Percentiles rank a stretch among this genome's conserved stretches.
These are phyloP conservation scores for Marchantia paleacea DNA, from an alignment of 225 moss, liverwort and hornwort species.

Conservation along the genomic window DNA sequence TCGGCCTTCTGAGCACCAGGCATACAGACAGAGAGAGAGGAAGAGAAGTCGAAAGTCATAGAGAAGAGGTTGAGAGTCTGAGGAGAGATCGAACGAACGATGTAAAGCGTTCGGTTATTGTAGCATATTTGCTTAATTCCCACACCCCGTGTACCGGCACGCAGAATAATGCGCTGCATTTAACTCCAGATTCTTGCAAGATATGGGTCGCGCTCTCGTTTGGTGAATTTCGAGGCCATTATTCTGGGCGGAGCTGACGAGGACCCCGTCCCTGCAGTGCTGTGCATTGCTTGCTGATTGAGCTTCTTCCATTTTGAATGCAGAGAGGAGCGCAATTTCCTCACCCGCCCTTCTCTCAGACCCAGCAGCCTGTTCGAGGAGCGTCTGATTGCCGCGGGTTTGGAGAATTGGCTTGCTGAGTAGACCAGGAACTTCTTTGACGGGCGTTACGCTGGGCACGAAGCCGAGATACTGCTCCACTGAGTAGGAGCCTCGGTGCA, in stretches of 20 bases:
- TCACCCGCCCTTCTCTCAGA: neutral
- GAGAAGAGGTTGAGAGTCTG: no score
- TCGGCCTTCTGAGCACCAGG: neutral
- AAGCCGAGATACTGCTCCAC: no score
- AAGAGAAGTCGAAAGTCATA: neutral
- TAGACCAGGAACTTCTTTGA: neutral
- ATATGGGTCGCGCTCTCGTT: neutral
- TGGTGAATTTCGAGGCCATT: neutral
- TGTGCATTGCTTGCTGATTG: neutral
- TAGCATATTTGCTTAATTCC: neutral
- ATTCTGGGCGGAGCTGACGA: neutral
- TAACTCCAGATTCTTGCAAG: neutral
- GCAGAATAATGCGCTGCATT: neutral
- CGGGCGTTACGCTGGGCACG: neutral
- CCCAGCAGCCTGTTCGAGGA: neutral
- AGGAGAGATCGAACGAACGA: neutral
- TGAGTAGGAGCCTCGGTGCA: neutral
- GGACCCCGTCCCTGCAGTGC: neutral
- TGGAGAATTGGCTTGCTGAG: neutral
- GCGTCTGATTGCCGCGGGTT: neutral
- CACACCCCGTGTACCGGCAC: neutral
- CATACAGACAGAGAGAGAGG: neutral
- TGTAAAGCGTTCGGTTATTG: neutral
- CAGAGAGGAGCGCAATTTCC: neutral
- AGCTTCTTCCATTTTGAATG: neutral